Percentiles rank a stretch among this genome's conserved stretches.
These are phyloP conservation scores for Pneumocystis oryctolagi DNA, from an alignment of 1,139 yeast genomes.

Conservation along the genomic window DNA sequence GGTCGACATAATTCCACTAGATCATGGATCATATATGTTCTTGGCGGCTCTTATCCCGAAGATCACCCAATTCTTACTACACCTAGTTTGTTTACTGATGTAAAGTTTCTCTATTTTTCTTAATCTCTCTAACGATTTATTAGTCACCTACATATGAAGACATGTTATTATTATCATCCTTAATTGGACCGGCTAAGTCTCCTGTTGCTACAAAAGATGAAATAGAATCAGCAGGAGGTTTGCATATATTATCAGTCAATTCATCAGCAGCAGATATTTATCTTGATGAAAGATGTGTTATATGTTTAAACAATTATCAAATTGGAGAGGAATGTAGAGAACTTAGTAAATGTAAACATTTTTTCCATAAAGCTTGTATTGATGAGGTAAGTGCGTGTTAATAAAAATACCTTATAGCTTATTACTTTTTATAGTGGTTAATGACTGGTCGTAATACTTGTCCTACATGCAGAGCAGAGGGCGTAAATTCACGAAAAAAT, in stretches of 20 bases:
- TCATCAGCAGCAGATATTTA: constrained; percentile 13
- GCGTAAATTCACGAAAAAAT: constrained; percentile 20
- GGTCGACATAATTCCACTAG: constrained; percentile 14
- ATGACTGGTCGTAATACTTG: constrained; percentile 40
- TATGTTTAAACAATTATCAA: constrained; percentile 36
- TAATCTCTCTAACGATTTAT: neutral
- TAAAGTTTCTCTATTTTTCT: neutral
- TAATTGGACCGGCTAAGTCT: constrained; percentile 34
- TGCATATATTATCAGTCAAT: constrained; percentile 8
- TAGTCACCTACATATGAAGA: constrained; percentile 36
- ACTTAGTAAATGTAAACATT: constrained; percentile 32
- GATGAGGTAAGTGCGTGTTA: constrained; percentile 25
- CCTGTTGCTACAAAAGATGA: constrained; percentile 32
- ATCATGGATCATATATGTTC: constrained; percentile 38
- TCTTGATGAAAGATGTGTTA: constrained; percentile 31
- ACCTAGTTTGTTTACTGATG: constrained; percentile 33
- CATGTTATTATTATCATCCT: constrained; percentile 30
- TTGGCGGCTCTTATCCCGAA: constrained; percentile 35
- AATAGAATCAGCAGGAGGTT: constrained; percentile 29
- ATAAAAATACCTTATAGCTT: neutral
- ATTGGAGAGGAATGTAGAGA: constrained; percentile 33
- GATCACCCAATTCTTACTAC: constrained; percentile 36
- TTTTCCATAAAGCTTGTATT: constrained; percentile 39
- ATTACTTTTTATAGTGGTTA: constrained; percentile 29
- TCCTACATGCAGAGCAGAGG: constrained; percentile 40